Evolutionary conservation across 2,329 filamentous ascomycete species (phyloP), one percentile per base, ranked within the genome.

Genomic region (Aaosphaeria pasadenensis): DNA sequence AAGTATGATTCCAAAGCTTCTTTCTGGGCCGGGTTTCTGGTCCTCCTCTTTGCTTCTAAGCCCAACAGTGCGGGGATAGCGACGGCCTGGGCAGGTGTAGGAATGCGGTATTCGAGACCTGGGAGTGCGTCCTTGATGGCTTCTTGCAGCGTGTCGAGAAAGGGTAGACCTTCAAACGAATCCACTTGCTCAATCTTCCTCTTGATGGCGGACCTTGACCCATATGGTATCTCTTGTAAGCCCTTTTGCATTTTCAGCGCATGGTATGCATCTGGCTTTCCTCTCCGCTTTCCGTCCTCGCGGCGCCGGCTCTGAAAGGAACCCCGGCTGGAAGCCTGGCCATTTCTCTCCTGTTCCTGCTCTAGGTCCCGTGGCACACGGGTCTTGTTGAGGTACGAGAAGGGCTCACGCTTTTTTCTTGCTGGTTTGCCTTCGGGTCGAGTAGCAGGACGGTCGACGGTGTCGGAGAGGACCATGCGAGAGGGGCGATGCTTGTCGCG

Each of bases 231-330:
- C 3, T 85, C 82, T 2, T 88, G 77, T 54, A 97, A 75, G 2
- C 88, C 79, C 44, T 85, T 84, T 67, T 96, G 92, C 92, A 97
- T 97, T 74, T 95, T 96, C 69, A 97, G 77, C 4, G 92, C 91
- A 67, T 95, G 91, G 71, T 82, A 87, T 6, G 80, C 71, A 43
- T 78, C 75, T 24, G 76, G 74, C 36, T 49, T 74, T 69, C 52
- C 50, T 42, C 57, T 53, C 45, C 58, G 50, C 48, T 58, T 64
- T 39, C 56, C 57, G 32, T 56, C 51, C 42, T 59, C 52, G n/a
- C 30, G 7, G n/a, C 41, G 24, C 28, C 42, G 6, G 11, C 55
- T 51, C 6, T 41, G 46, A 30, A 44, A 48, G 28, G 13, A 24
- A 13, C 43, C 43, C 47, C 59, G 5, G 32, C 46, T 7, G 44